These are phyloP conservation scores for Vachellia pachyceras DNA, from an alignment of 306 rosid species.

Conservation along the genomic window DNA sequence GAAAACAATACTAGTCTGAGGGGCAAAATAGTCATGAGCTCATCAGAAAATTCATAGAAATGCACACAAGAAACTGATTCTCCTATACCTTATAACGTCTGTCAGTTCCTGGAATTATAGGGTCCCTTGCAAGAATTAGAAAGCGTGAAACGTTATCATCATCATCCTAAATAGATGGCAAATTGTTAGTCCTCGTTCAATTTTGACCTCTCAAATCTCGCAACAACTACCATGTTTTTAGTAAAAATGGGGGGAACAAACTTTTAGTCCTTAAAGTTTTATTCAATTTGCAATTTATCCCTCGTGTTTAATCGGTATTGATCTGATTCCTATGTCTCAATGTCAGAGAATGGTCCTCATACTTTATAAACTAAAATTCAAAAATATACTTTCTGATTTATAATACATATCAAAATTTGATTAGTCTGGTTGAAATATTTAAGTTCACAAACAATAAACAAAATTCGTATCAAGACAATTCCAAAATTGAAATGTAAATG, in stretches of 20 bases:
- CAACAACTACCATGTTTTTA: background rate
- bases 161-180: constrained; percentile 63
- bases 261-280: background rate
- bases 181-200: constrained; percentile 41
- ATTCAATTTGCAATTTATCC: too few species aligned
- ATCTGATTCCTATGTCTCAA: too few species aligned
- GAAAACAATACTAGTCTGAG: constrained; percentile 87
- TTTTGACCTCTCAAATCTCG: constrained; percentile 14
- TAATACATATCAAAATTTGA: too few species aligned
- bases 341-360: too few species aligned
- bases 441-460: too few species aligned
- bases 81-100: constrained; percentile 65
- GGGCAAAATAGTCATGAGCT: constrained; percentile 22
- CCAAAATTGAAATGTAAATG: constrained; percentile 7
- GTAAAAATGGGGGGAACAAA: background rate
- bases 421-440: too few species aligned
- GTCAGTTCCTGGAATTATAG: constrained; percentile 75
- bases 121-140: constrained; percentile 87
- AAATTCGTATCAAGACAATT: background rate
- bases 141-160: constrained; percentile 74
- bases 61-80: constrained; percentile 2
- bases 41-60: constrained; percentile 23
- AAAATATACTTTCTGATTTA: too few species aligned
- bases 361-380: too few species aligned
- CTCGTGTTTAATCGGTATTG: too few species aligned